Percentiles rank a stretch among this genome's conserved stretches.
Evolutionary conservation across 768 basidiomycete genomes (phyloP).

Genomic region (Podaxis mareebaensis): DNA sequence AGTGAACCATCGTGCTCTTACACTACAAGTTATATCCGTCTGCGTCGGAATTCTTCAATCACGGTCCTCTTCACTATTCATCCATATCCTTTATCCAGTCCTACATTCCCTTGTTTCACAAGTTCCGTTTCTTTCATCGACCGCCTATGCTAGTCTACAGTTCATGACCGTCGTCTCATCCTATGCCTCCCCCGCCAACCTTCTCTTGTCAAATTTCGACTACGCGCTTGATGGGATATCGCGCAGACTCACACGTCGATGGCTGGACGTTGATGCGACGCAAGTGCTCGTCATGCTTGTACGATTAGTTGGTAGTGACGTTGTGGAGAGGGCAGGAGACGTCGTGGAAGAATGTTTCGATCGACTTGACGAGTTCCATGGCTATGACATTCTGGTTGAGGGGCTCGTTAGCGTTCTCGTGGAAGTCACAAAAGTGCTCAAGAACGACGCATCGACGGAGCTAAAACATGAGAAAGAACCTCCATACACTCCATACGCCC

Average conservation of each 20-base stretch:
- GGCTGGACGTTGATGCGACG: constrained; percentile 87
- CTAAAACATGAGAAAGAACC: constrained; percentile 28
- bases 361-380: constrained; percentile 93
- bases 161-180: constrained; percentile 74
- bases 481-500: constrained; percentile 24
- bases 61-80: constrained; percentile 70
- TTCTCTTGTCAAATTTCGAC: constrained; percentile 93
- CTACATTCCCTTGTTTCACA: constrained; percentile 85
- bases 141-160: constrained; percentile 73
- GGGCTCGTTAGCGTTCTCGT: constrained; percentile 85
- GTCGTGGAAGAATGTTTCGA: constrained; percentile 98
- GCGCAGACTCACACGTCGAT: constrained; percentile 74
- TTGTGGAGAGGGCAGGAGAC: constrained; percentile 89
- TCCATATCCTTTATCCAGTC: constrained; percentile 82
- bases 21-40: constrained; percentile 75
- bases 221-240: constrained; percentile 93
- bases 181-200: constrained; percentile 86
- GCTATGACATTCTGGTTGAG: constrained; percentile 84
- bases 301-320: constrained; percentile 80
- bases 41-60: constrained; percentile 70
- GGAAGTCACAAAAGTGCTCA: constrained; percentile 82
- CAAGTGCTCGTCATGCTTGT: constrained; percentile 86
- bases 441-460: constrained; percentile 36
- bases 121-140: constrained; percentile 62
- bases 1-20: constrained; percentile 66